These are phyloP conservation scores for Neoboletus brunneissimus DNA, from an alignment of 768 basidiomycete genomes.

Conservation along the genomic window DNA sequence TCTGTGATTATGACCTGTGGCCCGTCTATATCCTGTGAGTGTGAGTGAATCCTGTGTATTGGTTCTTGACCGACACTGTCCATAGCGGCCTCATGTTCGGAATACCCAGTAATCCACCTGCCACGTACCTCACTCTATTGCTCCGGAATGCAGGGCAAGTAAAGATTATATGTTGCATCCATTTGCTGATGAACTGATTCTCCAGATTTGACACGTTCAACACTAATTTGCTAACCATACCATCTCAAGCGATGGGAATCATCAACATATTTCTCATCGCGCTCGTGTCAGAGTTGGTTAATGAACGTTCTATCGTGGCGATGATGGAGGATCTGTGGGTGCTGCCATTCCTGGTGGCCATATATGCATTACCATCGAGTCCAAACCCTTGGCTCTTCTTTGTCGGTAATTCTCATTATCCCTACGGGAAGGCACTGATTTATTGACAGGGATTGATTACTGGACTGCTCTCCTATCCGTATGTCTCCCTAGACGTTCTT, in stretches of 20 bases:
- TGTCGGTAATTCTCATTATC: conserved; percentile 28
- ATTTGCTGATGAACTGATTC: not conserved
- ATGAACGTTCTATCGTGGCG: conserved; percentile 53
- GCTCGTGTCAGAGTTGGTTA: conserved; percentile 48
- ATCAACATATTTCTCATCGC: conserved; percentile 51
- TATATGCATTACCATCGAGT: conserved; percentile 45
- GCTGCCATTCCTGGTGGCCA: conserved; percentile 57
- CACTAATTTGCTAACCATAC: conserved; percentile 61
- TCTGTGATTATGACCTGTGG: conserved; percentile 66
- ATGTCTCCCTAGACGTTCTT: not conserved
- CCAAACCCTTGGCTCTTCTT: conserved; percentile 55
- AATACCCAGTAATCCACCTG: conserved; percentile 48
- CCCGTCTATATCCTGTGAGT: conserved; percentile 54
- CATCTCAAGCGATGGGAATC: conserved; percentile 49
- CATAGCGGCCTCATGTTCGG: conserved; percentile 51
- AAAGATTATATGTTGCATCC: not conserved
- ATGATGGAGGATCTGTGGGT: conserved; percentile 58
- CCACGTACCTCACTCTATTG: conserved; percentile 56
- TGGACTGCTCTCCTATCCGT: conserved; percentile 47
- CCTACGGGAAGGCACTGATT: not conserved
- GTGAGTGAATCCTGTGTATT: not conserved
- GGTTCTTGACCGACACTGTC: not conserved
- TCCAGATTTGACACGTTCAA: conserved; percentile 55
- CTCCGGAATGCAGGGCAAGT: conserved; percentile 51
- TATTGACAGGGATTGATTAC: conserved; percentile 38